phyloP scores from a whole-genome alignment of 2,329 filamentous ascomycete species.

The Niveomyces coronatus region DNA sequence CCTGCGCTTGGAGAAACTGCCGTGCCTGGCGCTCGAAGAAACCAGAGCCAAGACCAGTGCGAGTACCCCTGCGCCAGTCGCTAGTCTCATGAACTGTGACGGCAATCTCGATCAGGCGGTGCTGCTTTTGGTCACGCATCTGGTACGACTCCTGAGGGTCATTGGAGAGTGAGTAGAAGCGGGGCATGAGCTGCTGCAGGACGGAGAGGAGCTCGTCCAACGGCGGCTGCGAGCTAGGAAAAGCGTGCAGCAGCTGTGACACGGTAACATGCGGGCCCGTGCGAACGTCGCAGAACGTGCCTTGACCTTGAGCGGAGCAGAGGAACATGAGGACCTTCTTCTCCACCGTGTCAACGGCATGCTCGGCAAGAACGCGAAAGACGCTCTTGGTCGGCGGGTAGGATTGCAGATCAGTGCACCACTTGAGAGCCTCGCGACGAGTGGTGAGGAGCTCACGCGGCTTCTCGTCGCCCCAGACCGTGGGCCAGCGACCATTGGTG shows the following conservation, averaged over 20 bases:
- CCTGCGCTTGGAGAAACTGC: slow-evolving; percentile 58
- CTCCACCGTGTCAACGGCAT: slow-evolving; percentile 70
- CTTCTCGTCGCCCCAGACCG: slow-evolving; percentile 91
- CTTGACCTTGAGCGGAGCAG: slow-evolving; percentile 82
- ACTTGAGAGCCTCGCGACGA: slow-evolving; percentile 81
- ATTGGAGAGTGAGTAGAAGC: slow-evolving; percentile 96
- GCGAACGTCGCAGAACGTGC: slow-evolving; percentile 85
- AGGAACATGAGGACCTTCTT: slow-evolving; percentile 82
- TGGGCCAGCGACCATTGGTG: slow-evolving; percentile 79
- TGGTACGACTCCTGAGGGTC: slow-evolving; percentile 73
- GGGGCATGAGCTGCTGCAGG: slow-evolving; percentile 84
- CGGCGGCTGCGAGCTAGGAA: slow-evolving; percentile 83
- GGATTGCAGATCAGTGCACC: slow-evolving; percentile 91
- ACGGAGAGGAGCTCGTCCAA: slow-evolving; percentile 71
- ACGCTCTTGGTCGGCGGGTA: slow-evolving; percentile 84
- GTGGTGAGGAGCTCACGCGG: slow-evolving; percentile 82
- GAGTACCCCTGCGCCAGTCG: slow-evolving; percentile 62
- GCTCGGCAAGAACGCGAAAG: slow-evolving; percentile 75
- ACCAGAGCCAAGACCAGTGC: slow-evolving; percentile 83
- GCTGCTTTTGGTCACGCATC: slow-evolving; percentile 56
- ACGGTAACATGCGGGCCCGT: slow-evolving; percentile 81
- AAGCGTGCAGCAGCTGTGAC: slow-evolving; percentile 77
- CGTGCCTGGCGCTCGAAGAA: slow-evolving; percentile 83
- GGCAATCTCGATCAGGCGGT: slow-evolving; percentile 87
- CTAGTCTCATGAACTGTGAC: slow-evolving; percentile 84